Base-by-base conservation (phyloP, 495 filamentous ascomycete genomes). In the Aspergillus sclerotiicarbonarius region DNA sequence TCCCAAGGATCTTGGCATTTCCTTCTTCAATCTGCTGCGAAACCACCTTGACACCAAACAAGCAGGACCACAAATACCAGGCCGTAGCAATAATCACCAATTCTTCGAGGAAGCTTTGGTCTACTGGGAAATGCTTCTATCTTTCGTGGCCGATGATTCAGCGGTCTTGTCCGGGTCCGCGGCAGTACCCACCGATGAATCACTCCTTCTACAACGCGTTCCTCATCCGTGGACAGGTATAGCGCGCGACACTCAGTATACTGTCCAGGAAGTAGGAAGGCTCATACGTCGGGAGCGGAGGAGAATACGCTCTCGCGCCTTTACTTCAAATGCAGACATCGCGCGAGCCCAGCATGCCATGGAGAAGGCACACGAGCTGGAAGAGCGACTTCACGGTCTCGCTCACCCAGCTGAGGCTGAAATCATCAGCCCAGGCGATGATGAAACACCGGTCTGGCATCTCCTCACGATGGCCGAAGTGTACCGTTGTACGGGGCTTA, bases 141-240 rank as follows among this genome's bases (percentile, higher is more conserved):
- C 80, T 0, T 84, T 80, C 54, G 80, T 84, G 10, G 71, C 79
- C 20, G 80, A 84, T 50, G 74, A 76, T 39, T 62, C 76, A 1
- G 62, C 70, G 0, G 61, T 77, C 50, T 53, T 68, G 0, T 54
- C 67, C 2, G 71, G 74, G 0, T 59, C 63, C 20, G 55, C 57
- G 10, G 37, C 59, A 12, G 53, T 64, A 6, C 68, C 61, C 15
- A 45, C 37, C 4, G 61, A 33, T 18, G 72, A 74, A 35, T 64
- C 70, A 1, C 61, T 75, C 30, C 69, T 76, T 30, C 56, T 74
- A 0, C 74, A 77, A 44, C 65, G 69, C 50, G 71, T 83, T 0
- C 82, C 82, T 6, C 82, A 84, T 57, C 82, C 82, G 3, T 84
- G 82, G 82, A 84, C 82, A 0, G 82, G 82, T 3, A 80, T 84